phyloP scores from a whole-genome alignment of 805 yeast genomes.

The Nakazawaea peltata region DNA sequence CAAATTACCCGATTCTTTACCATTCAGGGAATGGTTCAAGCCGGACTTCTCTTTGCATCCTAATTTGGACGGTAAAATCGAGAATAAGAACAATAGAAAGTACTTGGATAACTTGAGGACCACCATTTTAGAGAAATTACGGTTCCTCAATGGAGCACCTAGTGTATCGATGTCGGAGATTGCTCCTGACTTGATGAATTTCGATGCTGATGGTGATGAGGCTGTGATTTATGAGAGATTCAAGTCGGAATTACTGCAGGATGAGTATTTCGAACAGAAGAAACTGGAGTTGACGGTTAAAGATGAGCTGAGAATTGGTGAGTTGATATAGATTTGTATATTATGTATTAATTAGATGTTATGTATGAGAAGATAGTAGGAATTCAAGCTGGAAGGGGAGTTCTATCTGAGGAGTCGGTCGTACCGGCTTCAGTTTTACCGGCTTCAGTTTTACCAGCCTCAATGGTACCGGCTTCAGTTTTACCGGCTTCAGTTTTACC shows the following conservation, averaged over 20 bases:
- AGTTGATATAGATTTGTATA: slow-evolving; percentile 13
- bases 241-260: slow-evolving; percentile 25
- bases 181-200: slow-evolving; percentile 55
- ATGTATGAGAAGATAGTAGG: neutral
- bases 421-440: slow-evolving; percentile 8
- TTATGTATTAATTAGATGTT: neutral
- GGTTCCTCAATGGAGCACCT: slow-evolving; percentile 86
- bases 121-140: slow-evolving; percentile 70
- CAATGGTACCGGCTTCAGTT: slow-evolving; percentile 8
- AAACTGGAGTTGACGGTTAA: slow-evolving; percentile 24
- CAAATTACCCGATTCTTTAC: slow-evolving; percentile 66
- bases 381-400: neutral
- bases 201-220: slow-evolving; percentile 31
- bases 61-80: slow-evolving; percentile 65
- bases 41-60: slow-evolving; percentile 93
- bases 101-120: slow-evolving; percentile 74
- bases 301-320: slow-evolving; percentile 30
- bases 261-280: slow-evolving; percentile 18
- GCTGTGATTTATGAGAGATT: slow-evolving; percentile 25
- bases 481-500: slow-evolving; percentile 8
- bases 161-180: slow-evolving; percentile 87
- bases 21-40: slow-evolving; percentile 76
- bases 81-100: slow-evolving; percentile 77
- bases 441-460: slow-evolving; percentile 4
- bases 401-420: slow-evolving; percentile 1